Percentiles rank a stretch among this genome's conserved stretches.
These are phyloP conservation scores for Cenococcum geophilum DNA, from an alignment of 495 filamentous ascomycete species.

Conservation along the genomic window DNA sequence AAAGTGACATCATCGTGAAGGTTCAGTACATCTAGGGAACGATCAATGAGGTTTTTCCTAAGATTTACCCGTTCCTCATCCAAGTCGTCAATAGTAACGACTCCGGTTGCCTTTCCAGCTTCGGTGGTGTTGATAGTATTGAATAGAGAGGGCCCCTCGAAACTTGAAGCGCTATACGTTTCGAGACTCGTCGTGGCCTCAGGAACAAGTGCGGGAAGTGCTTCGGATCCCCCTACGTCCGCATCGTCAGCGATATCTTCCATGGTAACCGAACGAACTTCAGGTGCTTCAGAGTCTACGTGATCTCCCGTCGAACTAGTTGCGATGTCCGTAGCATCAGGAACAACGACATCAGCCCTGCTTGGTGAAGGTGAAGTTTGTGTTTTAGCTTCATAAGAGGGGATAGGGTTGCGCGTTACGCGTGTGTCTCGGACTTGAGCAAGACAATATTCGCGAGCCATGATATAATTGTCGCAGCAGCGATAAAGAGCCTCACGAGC, in stretches of 20 bases:
- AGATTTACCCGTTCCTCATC: slow-evolving; percentile 69
- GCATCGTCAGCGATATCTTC: slow-evolving; percentile 13
- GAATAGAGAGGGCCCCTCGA: slow-evolving; percentile 13
- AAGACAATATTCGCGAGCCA: slow-evolving; percentile 69
- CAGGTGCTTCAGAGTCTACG: slow-evolving; percentile 15
- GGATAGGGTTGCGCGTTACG: slow-evolving; percentile 55
- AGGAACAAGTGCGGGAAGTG: background rate
- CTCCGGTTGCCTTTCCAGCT: slow-evolving; percentile 35
- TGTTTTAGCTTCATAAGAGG: slow-evolving; percentile 46
- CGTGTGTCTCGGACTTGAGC: slow-evolving; percentile 44
- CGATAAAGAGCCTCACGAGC: slow-evolving; percentile 76
- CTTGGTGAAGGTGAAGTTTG: slow-evolving; percentile 16
- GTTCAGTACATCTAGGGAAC: slow-evolving; percentile 82
- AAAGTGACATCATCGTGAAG: slow-evolving; percentile 85
- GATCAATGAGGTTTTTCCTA: slow-evolving; percentile 74
- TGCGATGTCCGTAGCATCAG: slow-evolving; percentile 15
- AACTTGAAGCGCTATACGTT: background rate
- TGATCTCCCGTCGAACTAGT: slow-evolving; percentile 16
- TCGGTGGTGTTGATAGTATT: slow-evolving; percentile 7
- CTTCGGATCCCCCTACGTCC: background rate
- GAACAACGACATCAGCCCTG: slow-evolving; percentile 21
- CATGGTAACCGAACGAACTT: slow-evolving; percentile 25
- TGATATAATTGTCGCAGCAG: slow-evolving; percentile 57
- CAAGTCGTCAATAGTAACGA: slow-evolving; percentile 71
- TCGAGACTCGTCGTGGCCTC: background rate